Evolutionary conservation across 306 rosid genomes (phyloP).

Genomic region (Cucumis sativus): Cucumber_9930_V3 NC_026655.2:5152001-5152500

Average conservation of each 20-base stretch:
- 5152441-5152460: background rate
- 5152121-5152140: background rate
- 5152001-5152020: background rate
- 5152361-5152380: constrained; percentile 74
- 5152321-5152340: constrained; percentile 68
- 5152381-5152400: constrained; percentile 90
- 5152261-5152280: background rate
- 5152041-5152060: background rate
- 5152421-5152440: background rate
- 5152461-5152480: background rate
- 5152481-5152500: constrained; percentile 85
- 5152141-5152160: background rate
- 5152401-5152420: background rate
- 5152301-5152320: constrained; percentile 58
- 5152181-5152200: background rate
- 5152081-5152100: background rate
- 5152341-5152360: constrained; percentile 54
- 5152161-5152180: constrained; percentile 1
- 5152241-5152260: background rate
- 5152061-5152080: background rate
- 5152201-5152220: background rate
- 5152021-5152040: constrained; percentile 6
- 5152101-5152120: background rate
- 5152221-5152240: background rate
- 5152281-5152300: background rate